Base-by-base conservation (phyloP, 345 rosid species). In the Acer yangbiense region DNA sequence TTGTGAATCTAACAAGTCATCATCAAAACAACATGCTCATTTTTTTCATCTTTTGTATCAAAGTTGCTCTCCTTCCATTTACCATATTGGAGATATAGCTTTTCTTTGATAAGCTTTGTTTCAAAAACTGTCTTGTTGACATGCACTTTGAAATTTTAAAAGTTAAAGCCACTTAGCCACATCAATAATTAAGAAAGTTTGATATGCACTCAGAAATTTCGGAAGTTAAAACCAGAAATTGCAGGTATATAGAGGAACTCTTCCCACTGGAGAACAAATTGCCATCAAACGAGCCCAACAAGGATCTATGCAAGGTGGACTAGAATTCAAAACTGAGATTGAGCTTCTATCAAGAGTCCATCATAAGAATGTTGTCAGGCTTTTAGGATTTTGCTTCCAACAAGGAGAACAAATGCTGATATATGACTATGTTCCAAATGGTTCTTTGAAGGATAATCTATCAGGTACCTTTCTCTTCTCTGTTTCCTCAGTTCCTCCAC, bases 321-420 rank as follows among this genome's bases (percentile, higher is more conserved):
- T 81, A 4, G 96, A 91, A 82, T 90, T 93, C 81, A 90, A 91
- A 78, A 91, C 89, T 55, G 94, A 90, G 87, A 89, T 88, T 29
- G 98, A 93, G 80, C 93, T 91, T 63, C 89, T 91, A 10, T 90
- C 97, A 21, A 86, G 94, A 62, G 93, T 93, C 81, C 93, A 90
- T 79, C 97, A 91, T 78, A 89, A 85, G 80, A 89, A 91, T 79
- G 88, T 92, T 65, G 93, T 90, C 12, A 78, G 86, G 71, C 89
- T 93, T 2, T 65, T 90, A 4, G 96, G 97, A 7, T 93, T 93
- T 62, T 90, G 94, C 65, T 90, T 86, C 46, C 90, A 91, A 60
- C 82, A 77, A 70, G 83, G 82, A 32, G 98, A 93, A 86, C 91
- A 89, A 61, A 90, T 91, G 81, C 88, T 93, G 9, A 87, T 93